Percentiles rank a stretch among this genome's conserved stretches.
phyloP scores from a whole-genome alignment of 805 yeast genomes.

The Schizosaccharomyces octosporus region DNA sequence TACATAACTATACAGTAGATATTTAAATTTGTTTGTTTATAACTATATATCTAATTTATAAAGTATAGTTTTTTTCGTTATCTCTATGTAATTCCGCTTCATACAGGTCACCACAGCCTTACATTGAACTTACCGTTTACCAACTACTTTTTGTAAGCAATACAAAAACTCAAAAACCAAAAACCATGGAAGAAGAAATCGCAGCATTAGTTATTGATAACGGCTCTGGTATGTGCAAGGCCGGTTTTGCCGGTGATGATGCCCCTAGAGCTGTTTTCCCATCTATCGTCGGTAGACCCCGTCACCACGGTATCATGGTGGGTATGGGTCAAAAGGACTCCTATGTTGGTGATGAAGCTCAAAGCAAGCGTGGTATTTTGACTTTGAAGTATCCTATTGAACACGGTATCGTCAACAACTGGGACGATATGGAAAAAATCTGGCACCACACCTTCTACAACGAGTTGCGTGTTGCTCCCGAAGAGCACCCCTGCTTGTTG shows the following conservation, averaged over 20 bases:
- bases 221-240: constrained; percentile 99
- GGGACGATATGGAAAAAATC: constrained; percentile 99
- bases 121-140: neutral
- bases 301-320: constrained; percentile 76
- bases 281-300: constrained; percentile 98
- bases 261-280: constrained; percentile 99
- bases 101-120: neutral
- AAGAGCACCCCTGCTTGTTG: constrained; percentile 96
- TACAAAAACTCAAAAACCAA: neutral
- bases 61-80: neutral
- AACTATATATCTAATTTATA: neutral
- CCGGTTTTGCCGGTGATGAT: constrained; percentile 91
- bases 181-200: constrained; percentile 2
- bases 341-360: constrained; percentile 98
- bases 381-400: constrained; percentile 97
- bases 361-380: constrained; percentile 98
- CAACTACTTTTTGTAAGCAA: neutral
- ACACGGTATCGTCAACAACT: constrained; percentile 99
- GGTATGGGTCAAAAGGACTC: constrained; percentile 99
- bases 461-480: constrained; percentile 98
- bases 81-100: neutral
- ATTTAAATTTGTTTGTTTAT: neutral
- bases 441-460: constrained; percentile 99
- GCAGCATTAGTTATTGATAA: constrained; percentile 61
- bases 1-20: neutral